Percentiles rank a stretch among this genome's conserved stretches.
Evolutionary conservation across 768 basidiomycete genomes (phyloP).

Genomic region (Boletus rufocinnamomeus): DNA sequence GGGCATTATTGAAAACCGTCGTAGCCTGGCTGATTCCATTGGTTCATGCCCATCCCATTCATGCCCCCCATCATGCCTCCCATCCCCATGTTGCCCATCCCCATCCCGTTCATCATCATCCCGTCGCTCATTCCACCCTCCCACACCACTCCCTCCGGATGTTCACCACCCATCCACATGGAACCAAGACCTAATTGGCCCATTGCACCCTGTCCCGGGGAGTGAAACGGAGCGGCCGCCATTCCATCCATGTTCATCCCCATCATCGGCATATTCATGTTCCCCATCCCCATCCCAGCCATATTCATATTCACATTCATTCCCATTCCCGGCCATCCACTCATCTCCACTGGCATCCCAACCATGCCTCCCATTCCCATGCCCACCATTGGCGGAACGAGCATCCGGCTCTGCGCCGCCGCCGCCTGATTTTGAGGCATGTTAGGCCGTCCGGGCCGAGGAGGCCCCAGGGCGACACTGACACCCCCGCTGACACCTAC

Average conservation of each 20-base stretch:
- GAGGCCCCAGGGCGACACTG: conserved; percentile 14
- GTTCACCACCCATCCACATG: conserved; percentile 40
- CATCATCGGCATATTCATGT: conserved; percentile 43
- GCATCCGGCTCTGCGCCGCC: conserved; percentile 27
- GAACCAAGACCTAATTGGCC: conserved; percentile 26
- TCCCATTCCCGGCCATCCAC: conserved; percentile 38
- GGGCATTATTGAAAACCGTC: conserved; percentile 32
- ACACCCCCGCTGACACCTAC: conserved; percentile 28
- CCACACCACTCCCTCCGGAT: conserved; percentile 38
- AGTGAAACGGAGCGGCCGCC: conserved; percentile 27
- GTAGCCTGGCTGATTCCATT: conserved; percentile 39
- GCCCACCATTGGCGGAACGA: conserved; percentile 45
- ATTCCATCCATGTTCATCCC: conserved; percentile 43
- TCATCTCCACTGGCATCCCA: conserved; percentile 38
- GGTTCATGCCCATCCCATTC: conserved; percentile 43
- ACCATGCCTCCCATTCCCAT: conserved; percentile 44
- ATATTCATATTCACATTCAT: conserved; percentile 42
- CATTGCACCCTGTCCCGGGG: conserved; percentile 20
- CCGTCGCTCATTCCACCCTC: conserved; percentile 42
- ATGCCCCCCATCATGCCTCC: conserved; percentile 36
- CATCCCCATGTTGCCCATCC: conserved; percentile 38
- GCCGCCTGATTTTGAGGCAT: conserved; percentile 17
- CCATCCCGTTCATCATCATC: conserved; percentile 45
- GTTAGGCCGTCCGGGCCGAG: conserved; percentile 20
- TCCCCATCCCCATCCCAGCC: conserved; percentile 41